A percentile compares a stretch with the other conserved stretches of the same genome.
These are phyloP conservation scores for Vitis cinerea DNA, from an alignment of 164 flowering plant genomes.

Conservation along the genomic window DNA sequence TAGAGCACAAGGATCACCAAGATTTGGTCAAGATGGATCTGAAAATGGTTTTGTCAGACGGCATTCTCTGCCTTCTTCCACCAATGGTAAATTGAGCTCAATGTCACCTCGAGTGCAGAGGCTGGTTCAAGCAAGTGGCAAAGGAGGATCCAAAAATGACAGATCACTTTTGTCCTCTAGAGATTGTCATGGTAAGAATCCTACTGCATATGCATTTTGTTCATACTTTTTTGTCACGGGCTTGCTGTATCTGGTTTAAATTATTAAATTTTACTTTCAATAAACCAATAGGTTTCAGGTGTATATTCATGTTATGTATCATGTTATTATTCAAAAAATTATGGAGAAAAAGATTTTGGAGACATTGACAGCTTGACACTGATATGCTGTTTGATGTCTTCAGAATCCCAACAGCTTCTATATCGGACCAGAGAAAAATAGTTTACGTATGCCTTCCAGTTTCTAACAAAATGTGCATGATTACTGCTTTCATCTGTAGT, in stretches of 20 bases:
- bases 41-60: conserved; percentile 44
- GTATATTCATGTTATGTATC: too few species aligned
- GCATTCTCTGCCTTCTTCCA: conserved; percentile 51
- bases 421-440: too few species aligned
- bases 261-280: too few species aligned
- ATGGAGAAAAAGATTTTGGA: too few species aligned
- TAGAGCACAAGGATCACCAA: conserved; percentile 46
- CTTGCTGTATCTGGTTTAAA: background rate
- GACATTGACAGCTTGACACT: too few species aligned
- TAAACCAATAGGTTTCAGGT: too few species aligned
- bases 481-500: too few species aligned
- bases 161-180: conserved; percentile 50
- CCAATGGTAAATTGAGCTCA: conserved; percentile 39
- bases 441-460: too few species aligned
- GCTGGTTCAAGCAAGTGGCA: conserved; percentile 36
- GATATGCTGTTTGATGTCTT: too few species aligned
- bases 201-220: background rate
- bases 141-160: conserved; percentile 38
- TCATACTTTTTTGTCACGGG: background rate
- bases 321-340: too few species aligned
- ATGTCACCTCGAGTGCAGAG: conserved; percentile 41
- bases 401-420: too few species aligned
- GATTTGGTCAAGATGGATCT: conserved; percentile 31
- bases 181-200: conserved; percentile 49
- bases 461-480: too few species aligned